Percentiles rank a stretch among this genome's conserved stretches.
These are phyloP conservation scores for Penicillium sp. DNA, from an alignment of 2,329 filamentous ascomycete genomes.

Conservation along the genomic window DNA sequence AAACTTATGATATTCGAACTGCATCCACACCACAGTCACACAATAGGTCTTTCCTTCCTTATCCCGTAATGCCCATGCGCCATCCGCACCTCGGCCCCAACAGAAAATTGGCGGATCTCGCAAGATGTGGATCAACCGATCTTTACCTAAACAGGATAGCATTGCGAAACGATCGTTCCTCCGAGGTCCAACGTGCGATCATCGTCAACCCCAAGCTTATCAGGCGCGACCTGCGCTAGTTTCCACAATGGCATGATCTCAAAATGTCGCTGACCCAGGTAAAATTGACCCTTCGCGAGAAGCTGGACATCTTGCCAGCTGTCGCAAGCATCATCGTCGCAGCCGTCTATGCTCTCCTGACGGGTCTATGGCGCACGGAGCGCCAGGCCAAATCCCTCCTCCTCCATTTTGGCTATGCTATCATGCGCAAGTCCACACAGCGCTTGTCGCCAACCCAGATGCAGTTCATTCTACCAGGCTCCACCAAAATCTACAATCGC, in stretches of 20 bases:
- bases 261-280: slow-evolving; percentile 20
- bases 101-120: not conserved
- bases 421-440: slow-evolving; percentile 32
- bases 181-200: slow-evolving; percentile 3
- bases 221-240: not conserved
- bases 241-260: not conserved
- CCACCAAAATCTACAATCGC: slow-evolving; percentile 30
- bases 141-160: slow-evolving; percentile 12
- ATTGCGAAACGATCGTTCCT: slow-evolving; percentile 14
- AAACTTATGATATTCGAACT: too few species aligned
- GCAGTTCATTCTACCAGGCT: slow-evolving; percentile 30
- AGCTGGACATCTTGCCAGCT: slow-evolving; percentile 36
- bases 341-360: slow-evolving; percentile 30
- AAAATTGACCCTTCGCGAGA: slow-evolving; percentile 30
- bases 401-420: slow-evolving; percentile 37
- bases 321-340: slow-evolving; percentile 27
- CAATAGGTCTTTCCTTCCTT: not conserved
- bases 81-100: slow-evolving; percentile 6
- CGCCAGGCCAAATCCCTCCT: slow-evolving; percentile 31
- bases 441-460: slow-evolving; percentile 32
- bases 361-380: slow-evolving; percentile 28
- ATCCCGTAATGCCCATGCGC: not conserved
- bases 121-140: slow-evolving; percentile 6
- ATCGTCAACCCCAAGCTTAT: not conserved
- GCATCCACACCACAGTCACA: not conserved